Conservation (phyloP, 768 basidiomycete species). For the Nidula microcarpa region DNA sequence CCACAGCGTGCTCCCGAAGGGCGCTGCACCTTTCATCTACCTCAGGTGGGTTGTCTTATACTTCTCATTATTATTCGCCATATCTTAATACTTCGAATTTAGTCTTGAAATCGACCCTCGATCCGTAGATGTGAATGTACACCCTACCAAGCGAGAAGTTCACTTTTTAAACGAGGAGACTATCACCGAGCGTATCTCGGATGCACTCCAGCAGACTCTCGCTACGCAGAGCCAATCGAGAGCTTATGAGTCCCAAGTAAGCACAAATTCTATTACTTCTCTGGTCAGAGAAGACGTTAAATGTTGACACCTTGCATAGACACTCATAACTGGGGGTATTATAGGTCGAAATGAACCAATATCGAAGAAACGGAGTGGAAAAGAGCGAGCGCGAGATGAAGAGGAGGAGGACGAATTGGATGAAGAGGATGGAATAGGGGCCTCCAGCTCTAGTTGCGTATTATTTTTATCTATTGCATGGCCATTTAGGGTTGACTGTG, state of each 20-base stretch:
- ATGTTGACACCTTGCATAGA: no score
- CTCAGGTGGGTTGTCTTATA: conserved; percentile 57
- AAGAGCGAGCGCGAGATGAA: conserved; percentile 25
- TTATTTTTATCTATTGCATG: neutral
- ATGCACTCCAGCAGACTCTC: conserved; percentile 66
- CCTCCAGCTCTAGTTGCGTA: conserved; percentile 5
- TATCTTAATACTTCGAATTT: neutral
- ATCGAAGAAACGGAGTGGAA: conserved; percentile 37
- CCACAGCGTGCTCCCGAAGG: conserved; percentile 82
- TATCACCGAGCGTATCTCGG: conserved; percentile 75
- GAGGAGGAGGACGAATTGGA: conserved; percentile 16
- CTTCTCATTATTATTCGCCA: neutral
- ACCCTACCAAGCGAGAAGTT: conserved; percentile 96
- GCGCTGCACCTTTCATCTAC: conserved; percentile 88
- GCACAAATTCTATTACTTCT: neutral
- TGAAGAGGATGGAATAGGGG: conserved; percentile 20
- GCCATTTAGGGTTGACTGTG: neutral
- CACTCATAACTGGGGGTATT: conserved; percentile 53
- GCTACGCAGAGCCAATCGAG: conserved; percentile 62
- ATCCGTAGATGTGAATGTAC: conserved; percentile 94
- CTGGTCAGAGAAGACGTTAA: neutral
- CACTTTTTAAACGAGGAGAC: conserved; percentile 90
- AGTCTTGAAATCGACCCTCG: conserved; percentile 84
- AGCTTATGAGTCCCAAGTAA: conserved; percentile 71
- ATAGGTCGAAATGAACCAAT: conserved; percentile 20